Evolutionary conservation across 768 basidiomycete genomes (phyloP).

Genomic region (Leccinum imitatum): DNA sequence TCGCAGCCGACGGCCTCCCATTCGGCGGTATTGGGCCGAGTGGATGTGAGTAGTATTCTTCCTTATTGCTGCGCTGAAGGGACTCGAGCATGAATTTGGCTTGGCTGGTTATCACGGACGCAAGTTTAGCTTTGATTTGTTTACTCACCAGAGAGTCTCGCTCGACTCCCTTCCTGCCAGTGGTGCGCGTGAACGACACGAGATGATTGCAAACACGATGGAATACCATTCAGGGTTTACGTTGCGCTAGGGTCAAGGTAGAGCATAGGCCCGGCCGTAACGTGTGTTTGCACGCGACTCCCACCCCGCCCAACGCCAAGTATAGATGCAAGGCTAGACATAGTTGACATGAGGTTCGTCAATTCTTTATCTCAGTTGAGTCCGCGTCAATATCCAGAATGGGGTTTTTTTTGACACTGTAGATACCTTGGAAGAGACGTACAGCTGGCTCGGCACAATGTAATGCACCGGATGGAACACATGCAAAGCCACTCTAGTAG

Average conservation of each 20-base stretch:
- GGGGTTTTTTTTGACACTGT: neutral
- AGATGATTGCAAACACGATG: neutral
- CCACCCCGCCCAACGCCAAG: conserved; percentile 22
- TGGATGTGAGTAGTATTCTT: conserved; percentile 56
- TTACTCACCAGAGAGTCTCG: conserved; percentile 70
- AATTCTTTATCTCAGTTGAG: neutral
- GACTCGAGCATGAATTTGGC: neutral
- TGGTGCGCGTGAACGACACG: conserved; percentile 23
- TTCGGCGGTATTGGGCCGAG: conserved; percentile 75
- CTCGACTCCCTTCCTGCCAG: conserved; percentile 34
- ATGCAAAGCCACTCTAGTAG: too few relatives aligned
- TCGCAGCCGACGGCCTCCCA: conserved; percentile 58
- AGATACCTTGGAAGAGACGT: neutral
- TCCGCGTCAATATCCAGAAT: neutral
- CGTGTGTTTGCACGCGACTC: conserved; percentile 9
- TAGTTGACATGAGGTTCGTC: neutral
- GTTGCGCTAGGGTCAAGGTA: conserved; percentile 29
- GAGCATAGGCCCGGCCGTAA: conserved; percentile 13
- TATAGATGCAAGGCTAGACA: conserved; percentile 9
- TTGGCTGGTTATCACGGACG: conserved; percentile 71
- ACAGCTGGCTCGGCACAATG: neutral
- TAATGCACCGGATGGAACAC: too few relatives aligned
- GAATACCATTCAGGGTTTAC: conserved; percentile 21
- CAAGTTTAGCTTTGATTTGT: conserved; percentile 72
- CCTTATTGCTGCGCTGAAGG: neutral